Evolutionary conservation across 2,329 filamentous ascomycete species (phyloP).

Genomic region (Xylaria multiplex): DNA sequence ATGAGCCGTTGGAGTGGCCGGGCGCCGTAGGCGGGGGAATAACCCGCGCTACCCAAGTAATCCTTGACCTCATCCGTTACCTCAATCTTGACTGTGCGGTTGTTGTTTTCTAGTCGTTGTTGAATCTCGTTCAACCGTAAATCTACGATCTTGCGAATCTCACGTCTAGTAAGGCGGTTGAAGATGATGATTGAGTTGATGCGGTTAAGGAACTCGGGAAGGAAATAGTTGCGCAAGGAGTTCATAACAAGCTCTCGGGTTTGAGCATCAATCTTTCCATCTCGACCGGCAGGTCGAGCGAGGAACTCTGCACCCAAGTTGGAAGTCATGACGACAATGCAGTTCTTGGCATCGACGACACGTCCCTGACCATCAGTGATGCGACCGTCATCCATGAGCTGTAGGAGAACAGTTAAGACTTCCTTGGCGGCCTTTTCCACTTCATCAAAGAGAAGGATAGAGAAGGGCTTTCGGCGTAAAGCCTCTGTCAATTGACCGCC

Average conservation of each 20-base stretch:
- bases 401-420: conserved; percentile 93
- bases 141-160: conserved; percentile 97
- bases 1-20: conserved; percentile 88
- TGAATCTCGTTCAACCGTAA: conserved; percentile 89
- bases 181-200: conserved; percentile 98
- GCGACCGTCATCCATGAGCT: conserved; percentile 98
- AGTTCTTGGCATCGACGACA: conserved; percentile 94
- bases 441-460: conserved; percentile 96
- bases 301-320: conserved; percentile 96
- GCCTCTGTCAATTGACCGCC: conserved; percentile 96
- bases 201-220: conserved; percentile 98
- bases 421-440: conserved; percentile 99
- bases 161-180: conserved; percentile 88
- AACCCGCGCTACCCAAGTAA: conserved; percentile 89
- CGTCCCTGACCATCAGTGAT: conserved; percentile 98
- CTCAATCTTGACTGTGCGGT: conserved; percentile 85
- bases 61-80: conserved; percentile 88
- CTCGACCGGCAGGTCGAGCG: conserved; percentile 77
- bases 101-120: conserved; percentile 85
- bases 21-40: conserved; percentile 95
- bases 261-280: conserved; percentile 85
- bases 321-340: conserved; percentile 99
- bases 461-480: conserved; percentile 93
- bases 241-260: conserved; percentile 92
- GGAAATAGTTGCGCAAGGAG: conserved; percentile 92